Evolutionary conservation across 1,139 yeast species (phyloP), one percentile per base, ranked within the genome.

Genomic region (Hemisphaericaspora xylofermentans): DNA sequence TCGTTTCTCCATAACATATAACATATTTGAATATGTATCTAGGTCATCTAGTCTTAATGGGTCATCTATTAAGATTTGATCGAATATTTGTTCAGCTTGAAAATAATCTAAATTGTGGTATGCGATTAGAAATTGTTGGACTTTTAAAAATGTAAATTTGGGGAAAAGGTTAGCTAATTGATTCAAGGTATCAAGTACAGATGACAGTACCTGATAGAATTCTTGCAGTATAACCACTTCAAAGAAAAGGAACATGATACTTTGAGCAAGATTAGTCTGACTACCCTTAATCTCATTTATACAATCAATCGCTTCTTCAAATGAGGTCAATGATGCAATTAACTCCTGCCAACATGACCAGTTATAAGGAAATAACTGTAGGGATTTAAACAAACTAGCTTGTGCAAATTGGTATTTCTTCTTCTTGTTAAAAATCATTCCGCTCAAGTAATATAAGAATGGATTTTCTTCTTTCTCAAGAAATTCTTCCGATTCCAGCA

Each of bases 321-420:
- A 71, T 21, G 82, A 74, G 4, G 76, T 65, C 15, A 89, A 62
- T 39, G 94, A 82, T 3, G 80, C 69, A 12, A 84, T 68, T 29
- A 93, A 68, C 56, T 93, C 98, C 46, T 77, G 76, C 98, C 98
- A 94, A 44, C 95, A 87, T 41, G 93, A 80, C 98, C 98, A 93
- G 55, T 93, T 93, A 59, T 76, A 86, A 0, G 97, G 96, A 52
- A 84, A 88, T 21, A 74, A 38, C 15, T 68, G 60, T 14, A 85
- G 59, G 1, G 96, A 84, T 38, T 71, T 69, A 35, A 80, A 66
- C 33, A 89, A 71, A 38, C 69, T 67, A 19, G 71, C 66, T 44
- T 83, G 80, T 0, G 97, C 96, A 34, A 69, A 63, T 2, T 66
- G 53, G 21, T 65, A 66, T 48, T 84, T 80, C 45, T 82, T 82